Base-by-base conservation (phyloP, 306 rosid genomes). In the Citrullus colocynthis region DNA sequence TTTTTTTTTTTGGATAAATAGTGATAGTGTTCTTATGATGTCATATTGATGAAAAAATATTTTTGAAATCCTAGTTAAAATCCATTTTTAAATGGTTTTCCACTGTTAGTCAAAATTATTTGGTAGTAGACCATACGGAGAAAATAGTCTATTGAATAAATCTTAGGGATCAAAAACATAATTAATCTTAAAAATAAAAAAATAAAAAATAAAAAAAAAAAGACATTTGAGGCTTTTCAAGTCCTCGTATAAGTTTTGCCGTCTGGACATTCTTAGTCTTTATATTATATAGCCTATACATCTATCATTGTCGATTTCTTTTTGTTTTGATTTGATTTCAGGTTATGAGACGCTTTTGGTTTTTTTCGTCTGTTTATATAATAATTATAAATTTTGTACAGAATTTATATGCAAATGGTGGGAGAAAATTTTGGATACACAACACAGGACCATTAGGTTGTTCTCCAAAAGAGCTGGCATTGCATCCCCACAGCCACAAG, bases 381-480 rank as follows among this genome's bases (percentile, higher is more conserved):
- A 5, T 36, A 0, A n/a, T 18, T 20, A 39, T 42, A 42, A 48
- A 48, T 4, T 28, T 17, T 28, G 18, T 2, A 6, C 34, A 74
- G 67, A 74, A 58, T 41, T n/a, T 80, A 74, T 74, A 74, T 36
- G 64, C n/a, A 51, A 57, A 63, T 72, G 83, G 67, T 12, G 83
- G 76, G 18, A 74, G 59, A n/a, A 80, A 74, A 42, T 77, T 84
- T 67, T 84, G 84, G 84, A 28, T 80, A 41, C 84, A 80, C 77
- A 84, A 78, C 8, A 83, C 84, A 8, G 86, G 78, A 18, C 78
- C 80, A 44, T 65, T 73, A 0, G 82, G 84, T 3, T 77, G 84
- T 74, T 63, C 78, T 49, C 84, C 84, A 1, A 75, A 84, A 24
- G 72, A 71, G 65, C 41, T 72, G 6, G 81, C 82, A 12, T 56